Evolutionary conservation across 176 grass and related monocot species (phyloP), one percentile per base, ranked within the genome.

Genomic region (Zea luxurians): DNA sequence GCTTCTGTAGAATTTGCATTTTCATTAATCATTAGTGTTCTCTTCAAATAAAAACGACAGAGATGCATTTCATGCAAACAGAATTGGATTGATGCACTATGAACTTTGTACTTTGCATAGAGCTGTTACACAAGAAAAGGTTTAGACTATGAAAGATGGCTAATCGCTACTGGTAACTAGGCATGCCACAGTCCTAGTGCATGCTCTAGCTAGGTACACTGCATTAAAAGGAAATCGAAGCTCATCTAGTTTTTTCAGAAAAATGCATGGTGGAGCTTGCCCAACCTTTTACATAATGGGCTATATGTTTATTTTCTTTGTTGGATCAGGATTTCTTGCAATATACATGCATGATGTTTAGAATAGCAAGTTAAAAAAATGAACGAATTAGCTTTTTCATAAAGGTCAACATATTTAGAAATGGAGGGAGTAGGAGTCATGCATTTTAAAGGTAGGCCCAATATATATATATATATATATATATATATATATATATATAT

Each of bases 121-220:
- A 80, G 48, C 18, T 48, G 70, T 62, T 61, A 76, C 86, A 85
- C 85, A 80, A 69, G 53, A 61, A 68, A 36, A 72, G 40, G 21
- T 71, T 54, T 45, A 40, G 9, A 71, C 40, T 27, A 45, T 64
- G 59, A 21, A 67, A 42, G 54, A 74, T 66, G 53, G 13, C 43
- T 4, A 44, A 67, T 42, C 6, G 15, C 41, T 87, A 43, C 48
- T 16, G 13, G 6, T 72, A 44, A 10, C 18, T 52, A 11, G 74
- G 82, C 59, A 45, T 47, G 53, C 37, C 53, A 47, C n/a, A 67
- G 75, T 64, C 11, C 37, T 77, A 3, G 63, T 81, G 61, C 46
- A 57, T 79, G 34, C 8, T 49, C 67, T 67, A 73, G 49, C 45
- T 42, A 69, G 67, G 38, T 15, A 48, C 8, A 49, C 21, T n/a